phyloP scores from a whole-genome alignment of 768 basidiomycete genomes.

The Lepiota brunneoincarnata region DNA sequence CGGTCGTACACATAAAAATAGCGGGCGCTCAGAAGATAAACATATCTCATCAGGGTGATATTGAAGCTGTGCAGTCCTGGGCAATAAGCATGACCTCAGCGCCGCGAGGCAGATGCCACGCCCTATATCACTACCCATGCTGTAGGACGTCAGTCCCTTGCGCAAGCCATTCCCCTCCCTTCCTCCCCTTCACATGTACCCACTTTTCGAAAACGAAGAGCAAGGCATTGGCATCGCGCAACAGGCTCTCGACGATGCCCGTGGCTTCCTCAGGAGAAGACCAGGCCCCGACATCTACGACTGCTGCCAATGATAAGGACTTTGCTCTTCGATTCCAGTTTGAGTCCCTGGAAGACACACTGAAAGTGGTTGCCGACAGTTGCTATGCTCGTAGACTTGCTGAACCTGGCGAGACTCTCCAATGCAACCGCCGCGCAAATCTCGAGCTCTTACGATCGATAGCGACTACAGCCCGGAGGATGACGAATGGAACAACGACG shows the following conservation, averaged over 20 bases:
- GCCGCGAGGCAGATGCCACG: neutral
- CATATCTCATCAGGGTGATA: too few relatives aligned
- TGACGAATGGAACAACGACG: neutral
- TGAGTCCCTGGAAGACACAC: slow-evolving; percentile 4
- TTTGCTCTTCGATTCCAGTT: slow-evolving; percentile 2
- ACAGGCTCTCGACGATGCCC: slow-evolving; percentile 2
- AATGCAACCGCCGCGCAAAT: neutral
- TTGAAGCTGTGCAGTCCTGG: too few relatives aligned
- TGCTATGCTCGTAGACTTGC: slow-evolving; percentile 6
- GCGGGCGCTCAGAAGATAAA: too few relatives aligned
- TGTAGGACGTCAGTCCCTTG: neutral
- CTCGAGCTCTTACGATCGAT: neutral
- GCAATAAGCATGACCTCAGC: too few relatives aligned
- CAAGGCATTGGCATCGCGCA: slow-evolving; percentile 1
- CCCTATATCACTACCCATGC: neutral
- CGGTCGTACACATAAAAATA: too few relatives aligned
- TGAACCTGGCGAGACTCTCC: neutral
- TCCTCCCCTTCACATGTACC: neutral
- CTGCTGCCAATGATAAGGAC: neutral
- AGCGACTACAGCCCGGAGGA: neutral
- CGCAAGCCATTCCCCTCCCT: too few relatives aligned
- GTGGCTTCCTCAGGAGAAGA: neutral
- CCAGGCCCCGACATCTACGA: too few relatives aligned
- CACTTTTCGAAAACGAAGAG: neutral
- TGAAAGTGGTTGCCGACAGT: slow-evolving; percentile 2